These are phyloP conservation scores for Beauveria caledonica DNA, from an alignment of 2,329 filamentous ascomycete species.

Conservation along the genomic window DNA sequence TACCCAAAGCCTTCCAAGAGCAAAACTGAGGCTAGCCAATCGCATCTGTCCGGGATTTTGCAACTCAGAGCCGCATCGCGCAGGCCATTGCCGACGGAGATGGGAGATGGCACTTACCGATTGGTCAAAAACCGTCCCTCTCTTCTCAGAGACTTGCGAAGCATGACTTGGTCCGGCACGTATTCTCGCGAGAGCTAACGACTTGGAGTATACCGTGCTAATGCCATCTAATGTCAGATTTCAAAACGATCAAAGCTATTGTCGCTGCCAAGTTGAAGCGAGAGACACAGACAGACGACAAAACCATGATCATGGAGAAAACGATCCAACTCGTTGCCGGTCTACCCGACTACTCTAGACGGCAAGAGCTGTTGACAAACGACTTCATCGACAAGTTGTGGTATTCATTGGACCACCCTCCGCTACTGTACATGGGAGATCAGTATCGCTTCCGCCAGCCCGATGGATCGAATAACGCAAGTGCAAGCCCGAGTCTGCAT, in stretches of 20 bases:
- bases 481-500: slow-evolving; percentile 11
- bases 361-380: slow-evolving; percentile 56
- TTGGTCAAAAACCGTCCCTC: slow-evolving; percentile 35
- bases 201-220: not conserved
- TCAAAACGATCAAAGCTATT: slow-evolving; percentile 54
- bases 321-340: slow-evolving; percentile 62
- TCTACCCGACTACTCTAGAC: slow-evolving; percentile 53
- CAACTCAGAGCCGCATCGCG: slow-evolving; percentile 39
- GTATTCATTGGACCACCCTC: slow-evolving; percentile 64
- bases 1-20: not conserved
- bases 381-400: slow-evolving; percentile 61
- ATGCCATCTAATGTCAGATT: slow-evolving; percentile 34
- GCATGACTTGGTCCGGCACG: not conserved
- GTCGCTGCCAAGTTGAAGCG: slow-evolving; percentile 56
- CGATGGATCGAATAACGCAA: slow-evolving; percentile 61
- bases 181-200: rapidly evolving
- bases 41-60: slow-evolving; percentile 21
- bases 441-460: slow-evolving; percentile 58
- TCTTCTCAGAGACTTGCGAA: not conserved
- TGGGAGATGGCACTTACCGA: slow-evolving; percentile 54
- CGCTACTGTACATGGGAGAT: slow-evolving; percentile 54
- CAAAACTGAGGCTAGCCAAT: not conserved
- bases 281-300: slow-evolving; percentile 58
- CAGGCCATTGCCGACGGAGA: slow-evolving; percentile 55
- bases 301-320: slow-evolving; percentile 68